Evolutionary conservation across 345 rosid species (phyloP).

Genomic region (Cardiospermum halicacabum): DNA sequence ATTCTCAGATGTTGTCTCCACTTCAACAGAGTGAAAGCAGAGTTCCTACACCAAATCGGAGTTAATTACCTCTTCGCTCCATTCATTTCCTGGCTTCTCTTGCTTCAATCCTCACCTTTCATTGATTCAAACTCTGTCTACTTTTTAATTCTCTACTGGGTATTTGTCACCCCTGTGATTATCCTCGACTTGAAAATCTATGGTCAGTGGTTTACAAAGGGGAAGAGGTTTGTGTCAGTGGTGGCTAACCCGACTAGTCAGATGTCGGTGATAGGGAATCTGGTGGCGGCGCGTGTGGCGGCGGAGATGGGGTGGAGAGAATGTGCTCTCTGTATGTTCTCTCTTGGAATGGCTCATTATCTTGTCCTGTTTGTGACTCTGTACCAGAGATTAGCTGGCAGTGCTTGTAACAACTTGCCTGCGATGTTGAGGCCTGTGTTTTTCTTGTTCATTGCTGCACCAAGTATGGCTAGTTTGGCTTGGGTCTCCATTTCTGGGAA

Average conservation of each 20-base stretch:
- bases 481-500: conserved; percentile 27
- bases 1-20: conserved; percentile 32
- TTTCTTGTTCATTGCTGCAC: conserved; percentile 32
- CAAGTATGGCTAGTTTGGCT: conserved; percentile 30
- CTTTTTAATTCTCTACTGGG: conserved; percentile 23
- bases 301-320: conserved; percentile 28
- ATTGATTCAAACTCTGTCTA: neutral
- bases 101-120: conserved; percentile 33
- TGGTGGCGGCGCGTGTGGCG: conserved; percentile 25
- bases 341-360: conserved; percentile 30
- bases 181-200: conserved; percentile 30
- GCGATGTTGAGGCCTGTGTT: conserved; percentile 29
- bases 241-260: conserved; percentile 36
- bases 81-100: conserved; percentile 30
- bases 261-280: conserved; percentile 35
- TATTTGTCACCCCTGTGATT: conserved; percentile 23
- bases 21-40: conserved; percentile 40
- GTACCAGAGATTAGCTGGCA: conserved; percentile 27
- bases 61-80: conserved; percentile 32
- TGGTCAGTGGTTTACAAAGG: conserved; percentile 38
- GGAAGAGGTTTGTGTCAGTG: conserved; percentile 26
- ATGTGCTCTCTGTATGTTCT: conserved; percentile 28
- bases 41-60: conserved; percentile 41
- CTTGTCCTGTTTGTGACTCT: conserved; percentile 34
- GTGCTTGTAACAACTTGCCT: conserved; percentile 24